Percentiles rank a stretch among this genome's conserved stretches.
These are phyloP conservation scores for Candida broadrunensis DNA, from an alignment of 805 yeast species.

Conservation along the genomic window DNA sequence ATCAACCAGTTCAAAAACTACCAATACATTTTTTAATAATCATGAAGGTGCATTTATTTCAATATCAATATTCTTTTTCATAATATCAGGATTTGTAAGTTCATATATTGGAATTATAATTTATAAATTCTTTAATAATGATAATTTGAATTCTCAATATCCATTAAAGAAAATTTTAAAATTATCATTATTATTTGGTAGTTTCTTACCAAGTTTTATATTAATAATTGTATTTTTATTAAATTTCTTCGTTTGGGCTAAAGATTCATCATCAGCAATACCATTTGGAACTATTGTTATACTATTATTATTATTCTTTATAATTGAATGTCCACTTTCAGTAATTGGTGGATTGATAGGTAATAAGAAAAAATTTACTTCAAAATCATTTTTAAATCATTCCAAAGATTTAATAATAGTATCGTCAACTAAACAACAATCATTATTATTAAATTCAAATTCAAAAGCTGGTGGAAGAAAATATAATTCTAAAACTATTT, in stretches of 20 bases:
- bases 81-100: slow-evolving; percentile 69
- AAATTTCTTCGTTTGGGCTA: slow-evolving; percentile 72
- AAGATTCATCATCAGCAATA: slow-evolving; percentile 69
- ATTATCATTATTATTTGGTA: slow-evolving; percentile 31
- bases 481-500: neutral
- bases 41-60: slow-evolving; percentile 67
- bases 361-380: slow-evolving; percentile 29
- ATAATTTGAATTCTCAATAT: slow-evolving; percentile 26
- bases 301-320: slow-evolving; percentile 54
- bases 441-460: neutral
- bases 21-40: slow-evolving; percentile 51
- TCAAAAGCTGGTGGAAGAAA: neutral
- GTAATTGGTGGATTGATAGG: slow-evolving; percentile 64
- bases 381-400: slow-evolving; percentile 15
- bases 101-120: slow-evolving; percentile 70
- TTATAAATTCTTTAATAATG: slow-evolving; percentile 51
- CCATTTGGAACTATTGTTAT: slow-evolving; percentile 75
- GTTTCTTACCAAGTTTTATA: slow-evolving; percentile 44
- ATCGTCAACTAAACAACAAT: slow-evolving; percentile 1
- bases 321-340: slow-evolving; percentile 74
- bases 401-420: no score
- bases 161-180: slow-evolving; percentile 7
- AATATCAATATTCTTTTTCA: slow-evolving; percentile 56
- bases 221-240: slow-evolving; percentile 51
- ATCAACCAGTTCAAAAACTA: slow-evolving; percentile 38